phyloP scores from a whole-genome alignment of 345 rosid species.

The Salix arbutifolia region DNA sequence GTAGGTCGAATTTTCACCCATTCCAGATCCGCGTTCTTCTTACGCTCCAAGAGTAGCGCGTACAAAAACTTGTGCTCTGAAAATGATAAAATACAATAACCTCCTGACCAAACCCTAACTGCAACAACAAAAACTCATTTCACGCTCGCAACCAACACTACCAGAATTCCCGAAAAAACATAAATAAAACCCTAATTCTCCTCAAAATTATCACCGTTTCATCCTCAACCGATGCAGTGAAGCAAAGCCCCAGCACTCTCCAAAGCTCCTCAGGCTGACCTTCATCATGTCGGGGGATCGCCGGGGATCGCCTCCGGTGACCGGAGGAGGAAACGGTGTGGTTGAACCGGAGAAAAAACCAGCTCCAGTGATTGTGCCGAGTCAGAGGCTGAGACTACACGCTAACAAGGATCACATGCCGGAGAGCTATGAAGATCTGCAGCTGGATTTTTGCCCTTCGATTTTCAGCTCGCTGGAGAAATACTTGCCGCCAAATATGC shows the following conservation, averaged over 20 bases:
- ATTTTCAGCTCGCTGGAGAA: constrained; percentile 51
- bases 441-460: constrained; percentile 46
- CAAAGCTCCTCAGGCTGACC: neutral
- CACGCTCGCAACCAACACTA: neutral
- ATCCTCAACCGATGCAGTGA: constrained; percentile 10
- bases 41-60: neutral
- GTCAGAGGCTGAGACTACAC: constrained; percentile 48
- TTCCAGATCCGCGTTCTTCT: neutral
- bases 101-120: constrained; percentile 7
- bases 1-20: neutral
- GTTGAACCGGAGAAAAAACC: neutral
- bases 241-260: neutral
- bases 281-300: constrained; percentile 23
- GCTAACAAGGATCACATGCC: constrained; percentile 54
- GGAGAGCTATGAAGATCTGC: constrained; percentile 52
- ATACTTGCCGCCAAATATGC: constrained; percentile 52
- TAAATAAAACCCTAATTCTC: neutral
- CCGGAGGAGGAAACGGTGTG: constrained; percentile 15
- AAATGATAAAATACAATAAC: neutral
- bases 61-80: neutral
- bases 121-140: neutral
- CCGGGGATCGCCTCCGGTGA: constrained; percentile 13
- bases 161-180: neutral
- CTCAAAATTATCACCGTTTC: neutral
- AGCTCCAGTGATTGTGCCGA: constrained; percentile 16